A percentile compares a stretch with the other conserved stretches of the same genome.
phyloP scores from a whole-genome alignment of 2,329 filamentous ascomycete genomes.

The Phoma sp. region DNA sequence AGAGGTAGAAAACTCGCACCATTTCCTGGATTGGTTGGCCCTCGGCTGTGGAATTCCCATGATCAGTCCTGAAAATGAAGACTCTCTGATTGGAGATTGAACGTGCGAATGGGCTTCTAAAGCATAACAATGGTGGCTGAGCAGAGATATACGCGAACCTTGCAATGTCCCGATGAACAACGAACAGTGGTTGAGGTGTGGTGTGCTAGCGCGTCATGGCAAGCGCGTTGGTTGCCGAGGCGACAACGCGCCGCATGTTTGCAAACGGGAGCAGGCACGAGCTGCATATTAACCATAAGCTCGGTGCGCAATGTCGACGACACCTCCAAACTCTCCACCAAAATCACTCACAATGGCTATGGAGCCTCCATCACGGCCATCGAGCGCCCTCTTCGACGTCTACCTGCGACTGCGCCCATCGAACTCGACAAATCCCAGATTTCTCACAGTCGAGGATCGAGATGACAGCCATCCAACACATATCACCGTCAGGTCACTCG shows the following conservation, averaged over 20 bases:
- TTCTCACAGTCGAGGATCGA: slow-evolving; percentile 74
- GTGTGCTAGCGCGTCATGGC: slow-evolving; percentile 4
- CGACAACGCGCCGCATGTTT: slow-evolving; percentile 9
- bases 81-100: no score
- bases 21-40: no score
- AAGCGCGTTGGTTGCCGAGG: slow-evolving; percentile 6
- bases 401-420: slow-evolving; percentile 76
- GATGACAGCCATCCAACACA: slow-evolving; percentile 52
- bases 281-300: slow-evolving; percentile 8
- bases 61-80: no score
- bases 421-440: slow-evolving; percentile 58
- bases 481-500: slow-evolving; percentile 66
- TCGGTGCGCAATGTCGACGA: slow-evolving; percentile 15
- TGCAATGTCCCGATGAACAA: not conserved
- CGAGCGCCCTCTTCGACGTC: slow-evolving; percentile 79
- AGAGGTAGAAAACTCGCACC: no score
- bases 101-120: no score
- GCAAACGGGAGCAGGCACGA: slow-evolving; percentile 14
- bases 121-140: no score
- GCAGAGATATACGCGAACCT: not conserved
- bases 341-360: slow-evolving; percentile 33
- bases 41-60: no score
- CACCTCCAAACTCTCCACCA: slow-evolving; percentile 12
- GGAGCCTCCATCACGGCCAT: slow-evolving; percentile 46
- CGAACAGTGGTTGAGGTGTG: not conserved